A percentile compares a stretch with the other conserved stretches of the same genome.
phyloP scores from a whole-genome alignment of 495 filamentous ascomycete genomes.

The Trypethelium eluteriae region DNA sequence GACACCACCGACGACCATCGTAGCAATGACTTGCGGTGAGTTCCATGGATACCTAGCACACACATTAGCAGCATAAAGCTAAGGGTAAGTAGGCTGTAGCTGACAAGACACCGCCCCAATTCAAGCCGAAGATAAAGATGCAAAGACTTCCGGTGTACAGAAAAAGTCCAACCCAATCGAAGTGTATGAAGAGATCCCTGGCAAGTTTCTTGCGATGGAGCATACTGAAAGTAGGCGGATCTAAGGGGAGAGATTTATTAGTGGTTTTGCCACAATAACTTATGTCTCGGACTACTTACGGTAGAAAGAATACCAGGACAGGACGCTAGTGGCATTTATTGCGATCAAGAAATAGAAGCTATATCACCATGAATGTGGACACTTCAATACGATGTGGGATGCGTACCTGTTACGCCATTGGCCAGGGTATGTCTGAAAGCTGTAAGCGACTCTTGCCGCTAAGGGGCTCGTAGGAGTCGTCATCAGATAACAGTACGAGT shows the following conservation, averaged over 20 bases:
- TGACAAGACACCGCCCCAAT: conserved; percentile 25
- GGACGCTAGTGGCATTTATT: conserved; percentile 15
- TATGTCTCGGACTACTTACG: not conserved
- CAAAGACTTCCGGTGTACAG: conserved; percentile 40
- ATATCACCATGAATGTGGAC: not conserved
- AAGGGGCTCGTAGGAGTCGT: conserved; percentile 17
- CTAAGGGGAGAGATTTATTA: not conserved
- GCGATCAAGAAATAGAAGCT: conserved; percentile 21
- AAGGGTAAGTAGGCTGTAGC: not conserved
- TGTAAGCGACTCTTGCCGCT: conserved; percentile 23
- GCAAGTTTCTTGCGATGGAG: conserved; percentile 15
- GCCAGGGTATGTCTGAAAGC: conserved; percentile 15
- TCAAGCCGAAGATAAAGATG: conserved; percentile 43
- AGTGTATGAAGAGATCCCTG: conserved; percentile 14
- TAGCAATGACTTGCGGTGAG: conserved; percentile 23
- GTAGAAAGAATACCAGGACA: conserved; percentile 19
- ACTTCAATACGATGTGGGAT: not conserved
- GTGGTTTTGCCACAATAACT: not conserved
- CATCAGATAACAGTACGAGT: conserved; percentile 17
- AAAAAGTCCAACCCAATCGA: conserved; percentile 42
- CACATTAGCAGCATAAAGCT: not conserved
- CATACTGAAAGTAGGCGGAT: conserved; percentile 21
- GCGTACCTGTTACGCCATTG: conserved; percentile 16
- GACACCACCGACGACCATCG: conserved; percentile 15
- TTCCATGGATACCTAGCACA: conserved; percentile 27